A percentile compares a stretch with the other conserved stretches of the same genome.
These are phyloP conservation scores for Backusella tuberculispora DNA, from an alignment of 192 early-diverging fungal genomes.

Conservation along the genomic window DNA sequence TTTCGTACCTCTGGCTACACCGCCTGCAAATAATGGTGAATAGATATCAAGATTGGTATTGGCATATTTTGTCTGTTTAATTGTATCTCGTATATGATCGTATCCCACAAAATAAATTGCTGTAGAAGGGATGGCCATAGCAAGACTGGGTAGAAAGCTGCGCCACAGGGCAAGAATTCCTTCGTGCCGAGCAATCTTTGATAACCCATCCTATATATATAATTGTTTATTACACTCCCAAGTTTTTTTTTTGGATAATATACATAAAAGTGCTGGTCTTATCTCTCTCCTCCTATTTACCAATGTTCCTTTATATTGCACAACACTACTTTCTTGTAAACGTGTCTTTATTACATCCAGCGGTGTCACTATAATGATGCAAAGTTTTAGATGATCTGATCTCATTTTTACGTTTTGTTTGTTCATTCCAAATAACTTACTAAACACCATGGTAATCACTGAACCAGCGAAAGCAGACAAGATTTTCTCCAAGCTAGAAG, in stretches of 20 bases:
- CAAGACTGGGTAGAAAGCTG: constrained; percentile 84
- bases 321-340: constrained; percentile 56
- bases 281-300: constrained; percentile 22
- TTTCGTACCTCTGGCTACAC: constrained; percentile 71
- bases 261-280: too few relatives aligned
- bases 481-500: constrained; percentile 65
- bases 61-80: constrained; percentile 36
- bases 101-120: constrained; percentile 96
- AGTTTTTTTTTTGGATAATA: constrained; percentile 45
- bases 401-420: neutral
- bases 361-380: constrained; percentile 65
- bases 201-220: constrained; percentile 62
- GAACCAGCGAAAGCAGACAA: constrained; percentile 85
- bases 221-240: constrained; percentile 37
- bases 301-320: constrained; percentile 1
- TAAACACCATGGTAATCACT: constrained; percentile 77
- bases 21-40: constrained; percentile 77
- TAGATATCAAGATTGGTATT: constrained; percentile 53
- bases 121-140: constrained; percentile 89
- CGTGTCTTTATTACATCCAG: constrained; percentile 91
- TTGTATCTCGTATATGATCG: constrained; percentile 75
- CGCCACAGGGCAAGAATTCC: constrained; percentile 84
- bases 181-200: constrained; percentile 80
- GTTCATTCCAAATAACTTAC: constrained; percentile 47
- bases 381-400: constrained; percentile 35